Base-by-base conservation (phyloP, 805 yeast species). In the Candida ipomoeae region DNA sequence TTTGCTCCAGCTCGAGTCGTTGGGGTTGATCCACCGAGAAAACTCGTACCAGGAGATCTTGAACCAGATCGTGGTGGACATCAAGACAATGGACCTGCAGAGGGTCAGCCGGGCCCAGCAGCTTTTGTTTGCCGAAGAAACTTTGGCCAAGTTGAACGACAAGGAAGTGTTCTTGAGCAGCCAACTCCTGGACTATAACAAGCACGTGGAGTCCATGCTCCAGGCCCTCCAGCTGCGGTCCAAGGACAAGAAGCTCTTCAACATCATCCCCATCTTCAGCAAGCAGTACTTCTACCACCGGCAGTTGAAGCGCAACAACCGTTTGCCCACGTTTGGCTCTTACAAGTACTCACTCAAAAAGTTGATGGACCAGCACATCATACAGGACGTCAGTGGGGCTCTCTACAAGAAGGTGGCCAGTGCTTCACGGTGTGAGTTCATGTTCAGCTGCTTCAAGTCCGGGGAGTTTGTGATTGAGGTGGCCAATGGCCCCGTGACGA, bases 11-110 rank as follows among this genome's bases (percentile, higher is more conserved):
- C 70, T 94, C 46, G 97, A 92, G 61, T 64, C 75, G 1, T 67
- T 80, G 62, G 90, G 89, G 1, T 67, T 75, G 37, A 75, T 91
- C 7, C 73, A 85, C 2, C 77, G 96, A 51, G 70, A 76, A 32
- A 81, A 89, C 62, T 82, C 85, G 17, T 89, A 83, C 65, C 98
- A 94, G 63, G 83, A 80, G 20, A 62, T 94, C 13, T 68, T 94
- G 51, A 89, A 90, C 61, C 89, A 87, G 55, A 84, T 94, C 54
- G 96, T 97, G 0, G 69, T 77, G 48, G 97, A 92, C 55, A 89
- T 94, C 55, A 72, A 68, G 56, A 75, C 78, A 6, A 73, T 77
- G 56, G 76, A 73, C 54, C 62, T 69, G 10, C 80, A 75, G 54
- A 65, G 81, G 53, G 62, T 64, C 35, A 64, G 67, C 36, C 61